phyloP scores from a whole-genome alignment of 2,329 filamentous ascomycete genomes.

The Hypoxylon sp. region DNA sequence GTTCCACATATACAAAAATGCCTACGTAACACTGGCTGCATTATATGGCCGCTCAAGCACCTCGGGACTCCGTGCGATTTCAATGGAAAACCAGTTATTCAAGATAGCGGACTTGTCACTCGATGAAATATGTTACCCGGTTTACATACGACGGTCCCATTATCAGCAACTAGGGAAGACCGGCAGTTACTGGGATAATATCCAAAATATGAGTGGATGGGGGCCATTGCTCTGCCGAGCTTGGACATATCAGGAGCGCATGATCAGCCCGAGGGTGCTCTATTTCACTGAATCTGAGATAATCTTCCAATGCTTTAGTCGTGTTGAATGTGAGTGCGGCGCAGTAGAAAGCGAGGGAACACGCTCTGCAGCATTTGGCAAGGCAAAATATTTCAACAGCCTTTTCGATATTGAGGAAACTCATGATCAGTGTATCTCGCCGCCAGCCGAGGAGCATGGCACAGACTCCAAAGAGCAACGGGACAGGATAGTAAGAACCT shows the following conservation, averaged over 20 bases:
- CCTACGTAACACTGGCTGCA: constrained; percentile 20
- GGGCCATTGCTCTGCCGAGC: background rate
- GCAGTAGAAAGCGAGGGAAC: too few species aligned
- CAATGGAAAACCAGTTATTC: constrained; percentile 10
- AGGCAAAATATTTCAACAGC: background rate
- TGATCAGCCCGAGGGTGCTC: constrained; percentile 16
- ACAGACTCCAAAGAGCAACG: background rate
- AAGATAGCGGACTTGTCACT: background rate
- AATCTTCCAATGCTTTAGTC: constrained; percentile 10
- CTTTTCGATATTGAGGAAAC: background rate
- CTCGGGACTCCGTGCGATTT: constrained; percentile 13
- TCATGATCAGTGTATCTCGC: background rate
- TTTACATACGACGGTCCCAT: constrained; percentile 15
- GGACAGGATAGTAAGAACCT: background rate
- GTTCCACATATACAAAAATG: constrained; percentile 22
- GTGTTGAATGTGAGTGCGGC: constrained; percentile 14
- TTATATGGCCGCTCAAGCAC: constrained; percentile 14
- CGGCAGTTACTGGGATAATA: background rate
- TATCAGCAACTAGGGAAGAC: background rate
- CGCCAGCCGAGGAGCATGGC: background rate
- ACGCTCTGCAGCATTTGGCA: too few species aligned
- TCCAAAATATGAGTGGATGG: background rate
- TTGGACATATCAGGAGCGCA: constrained; percentile 19
- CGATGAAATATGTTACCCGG: background rate
- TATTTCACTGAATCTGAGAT: constrained; percentile 25